Conservation (phyloP, 352 stramenopile genomes). For the Globisporangium orthogonon region DNA sequence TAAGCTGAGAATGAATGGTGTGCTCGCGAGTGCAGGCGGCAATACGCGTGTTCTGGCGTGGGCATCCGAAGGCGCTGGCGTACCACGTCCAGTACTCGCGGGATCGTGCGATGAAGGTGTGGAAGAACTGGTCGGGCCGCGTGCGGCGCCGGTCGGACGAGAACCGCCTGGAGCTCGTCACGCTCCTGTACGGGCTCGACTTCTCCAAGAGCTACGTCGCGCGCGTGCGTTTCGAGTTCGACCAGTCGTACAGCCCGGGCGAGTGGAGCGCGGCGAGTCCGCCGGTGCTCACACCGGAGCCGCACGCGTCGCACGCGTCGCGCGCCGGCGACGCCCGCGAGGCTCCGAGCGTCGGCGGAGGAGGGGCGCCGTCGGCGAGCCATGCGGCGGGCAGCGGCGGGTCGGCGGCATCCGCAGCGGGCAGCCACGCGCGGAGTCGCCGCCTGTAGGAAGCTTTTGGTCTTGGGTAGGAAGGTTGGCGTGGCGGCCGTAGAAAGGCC, state of each 20-base stretch:
- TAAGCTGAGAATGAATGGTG: too few species aligned
- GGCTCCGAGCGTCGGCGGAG: neutral
- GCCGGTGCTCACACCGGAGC: conserved; percentile 34
- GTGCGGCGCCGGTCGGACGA: conserved; percentile 32
- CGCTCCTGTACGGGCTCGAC: conserved; percentile 63
- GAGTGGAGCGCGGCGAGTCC: conserved; percentile 60
- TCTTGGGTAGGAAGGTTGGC: too few species aligned
- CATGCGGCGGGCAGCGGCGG: neutral
- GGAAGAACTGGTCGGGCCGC: conserved; percentile 66
- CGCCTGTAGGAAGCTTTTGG: neutral
- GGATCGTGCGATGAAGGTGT: conserved; percentile 72
- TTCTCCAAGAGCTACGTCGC: conserved; percentile 72
- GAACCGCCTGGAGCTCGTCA: conserved; percentile 49
- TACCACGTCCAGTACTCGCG: conserved; percentile 70
- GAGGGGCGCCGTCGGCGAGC: neutral
- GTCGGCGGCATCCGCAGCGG: neutral
- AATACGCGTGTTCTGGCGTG: conserved; percentile 50
- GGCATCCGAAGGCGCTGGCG: conserved; percentile 40
- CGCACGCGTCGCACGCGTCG: conserved; percentile 13
- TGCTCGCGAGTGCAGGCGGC: conserved; percentile 31
- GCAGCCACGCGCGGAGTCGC: neutral
- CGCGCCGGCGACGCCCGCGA: conserved; percentile 11
- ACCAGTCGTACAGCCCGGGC: conserved; percentile 24
- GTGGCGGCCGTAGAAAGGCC: too few species aligned
- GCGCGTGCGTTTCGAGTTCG: conserved; percentile 65